phyloP scores from a whole-genome alignment of 805 yeast species.

The Wickerhamomyces pijperi region DNA sequence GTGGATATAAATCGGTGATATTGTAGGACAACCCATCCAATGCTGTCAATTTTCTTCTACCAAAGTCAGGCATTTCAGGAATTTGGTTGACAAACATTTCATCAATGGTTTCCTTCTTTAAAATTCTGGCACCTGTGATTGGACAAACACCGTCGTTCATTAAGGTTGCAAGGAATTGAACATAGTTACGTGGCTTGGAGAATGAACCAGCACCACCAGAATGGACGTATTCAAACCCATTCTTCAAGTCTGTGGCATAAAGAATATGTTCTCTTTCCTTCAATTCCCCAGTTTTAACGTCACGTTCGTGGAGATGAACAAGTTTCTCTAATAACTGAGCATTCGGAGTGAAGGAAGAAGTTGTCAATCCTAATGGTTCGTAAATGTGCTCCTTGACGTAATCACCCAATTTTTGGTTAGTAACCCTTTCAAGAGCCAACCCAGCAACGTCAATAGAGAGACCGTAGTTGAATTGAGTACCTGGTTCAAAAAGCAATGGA shows the following conservation, averaged over 20 bases:
- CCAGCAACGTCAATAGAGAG: slow-evolving; percentile 28
- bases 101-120: slow-evolving; percentile 23
- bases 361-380: slow-evolving; percentile 20
- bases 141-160: slow-evolving; percentile 31
- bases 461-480: slow-evolving; percentile 26
- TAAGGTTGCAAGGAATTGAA: slow-evolving; percentile 26
- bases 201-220: slow-evolving; percentile 35
- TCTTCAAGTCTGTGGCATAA: slow-evolving; percentile 2
- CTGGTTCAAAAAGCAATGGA: slow-evolving; percentile 26
- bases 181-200: slow-evolving; percentile 28
- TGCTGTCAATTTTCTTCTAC: slow-evolving; percentile 9
- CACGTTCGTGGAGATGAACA: slow-evolving; percentile 16
- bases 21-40: slow-evolving; percentile 8
- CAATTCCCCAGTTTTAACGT: slow-evolving; percentile 8
- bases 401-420: slow-evolving; percentile 20
- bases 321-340: slow-evolving; percentile 10
- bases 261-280: slow-evolving; percentile 6
- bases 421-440: slow-evolving; percentile 18
- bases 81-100: slow-evolving; percentile 23
- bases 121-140: slow-evolving; percentile 20
- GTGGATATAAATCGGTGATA: slow-evolving; percentile 16
- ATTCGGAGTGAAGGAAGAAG: slow-evolving; percentile 17
- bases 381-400: slow-evolving; percentile 20
- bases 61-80: slow-evolving; percentile 18
- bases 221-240: slow-evolving; percentile 8